Conservation (phyloP, 2,329 filamentous ascomycete genomes). For the Fusarium neocosmosporiellum region DNA sequence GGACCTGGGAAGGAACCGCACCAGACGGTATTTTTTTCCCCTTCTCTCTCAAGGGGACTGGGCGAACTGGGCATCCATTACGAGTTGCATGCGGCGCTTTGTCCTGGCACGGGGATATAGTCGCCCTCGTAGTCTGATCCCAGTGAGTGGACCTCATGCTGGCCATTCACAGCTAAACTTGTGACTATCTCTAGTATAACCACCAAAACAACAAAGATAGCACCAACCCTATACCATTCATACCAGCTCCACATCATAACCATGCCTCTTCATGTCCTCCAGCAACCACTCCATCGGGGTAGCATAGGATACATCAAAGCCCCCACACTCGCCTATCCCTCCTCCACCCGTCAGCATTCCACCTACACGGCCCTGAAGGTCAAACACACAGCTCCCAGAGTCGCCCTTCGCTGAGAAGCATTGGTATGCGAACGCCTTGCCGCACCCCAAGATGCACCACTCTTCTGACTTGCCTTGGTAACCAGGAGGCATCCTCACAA, state of each 20-base stretch:
- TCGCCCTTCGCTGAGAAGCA: background rate
- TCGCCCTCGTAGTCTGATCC: no score
- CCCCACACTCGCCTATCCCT: background rate
- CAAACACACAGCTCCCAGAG: conserved; percentile 15
- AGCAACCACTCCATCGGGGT: conserved; percentile 26
- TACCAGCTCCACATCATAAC: no score
- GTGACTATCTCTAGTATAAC: no score
- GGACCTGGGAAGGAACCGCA: background rate
- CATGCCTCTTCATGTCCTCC: conserved; percentile 3
- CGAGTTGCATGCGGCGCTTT: no score
- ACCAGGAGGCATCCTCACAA: background rate
- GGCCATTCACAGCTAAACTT: no score
- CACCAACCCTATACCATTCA: no score
- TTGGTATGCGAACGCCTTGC: background rate
- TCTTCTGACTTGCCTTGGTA: background rate
- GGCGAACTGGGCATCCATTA: no score
- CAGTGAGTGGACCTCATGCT: no score
- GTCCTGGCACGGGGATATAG: no score
- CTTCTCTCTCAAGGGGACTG: no score
- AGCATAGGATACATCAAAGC: conserved; percentile 3
- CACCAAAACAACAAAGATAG: no score
- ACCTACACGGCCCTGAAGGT: conserved; percentile 6
- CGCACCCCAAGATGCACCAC: conserved; percentile 8
- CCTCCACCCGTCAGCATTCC: conserved; percentile 1
- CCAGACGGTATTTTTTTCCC: no score